Percentiles rank a stretch among this genome's conserved stretches.
Conservation (phyloP, 306 rosid genomes). For the Trifolium fragiferum region DNA sequence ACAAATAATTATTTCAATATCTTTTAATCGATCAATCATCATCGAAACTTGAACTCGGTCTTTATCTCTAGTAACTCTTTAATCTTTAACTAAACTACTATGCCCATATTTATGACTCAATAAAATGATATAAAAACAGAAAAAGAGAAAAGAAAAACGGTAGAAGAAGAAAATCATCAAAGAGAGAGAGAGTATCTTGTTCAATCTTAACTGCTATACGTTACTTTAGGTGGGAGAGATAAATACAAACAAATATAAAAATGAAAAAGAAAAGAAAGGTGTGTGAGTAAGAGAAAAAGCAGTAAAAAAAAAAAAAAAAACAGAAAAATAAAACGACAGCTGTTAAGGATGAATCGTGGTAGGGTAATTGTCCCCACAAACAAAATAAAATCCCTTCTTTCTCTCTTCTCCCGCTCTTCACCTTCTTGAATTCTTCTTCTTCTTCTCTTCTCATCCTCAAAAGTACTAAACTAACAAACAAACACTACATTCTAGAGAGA, state of each 20-base stretch:
- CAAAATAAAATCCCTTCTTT: neutral
- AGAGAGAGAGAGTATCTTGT: neutral
- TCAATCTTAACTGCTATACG: neutral
- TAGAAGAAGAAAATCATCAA: too few species aligned
- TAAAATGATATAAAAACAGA: too few species aligned
- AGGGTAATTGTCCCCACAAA: conserved; percentile 38
- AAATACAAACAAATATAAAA: too few species aligned
- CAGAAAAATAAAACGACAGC: too few species aligned
- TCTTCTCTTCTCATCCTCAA: neutral
- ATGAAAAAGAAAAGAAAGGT: neutral
- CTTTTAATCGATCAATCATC: too few species aligned
- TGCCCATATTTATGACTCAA: too few species aligned
- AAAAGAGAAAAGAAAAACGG: too few species aligned
- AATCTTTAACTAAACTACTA: too few species aligned
- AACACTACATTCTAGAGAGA: neutral
- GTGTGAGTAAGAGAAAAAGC: neutral
- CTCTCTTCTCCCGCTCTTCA: conserved; percentile 46
- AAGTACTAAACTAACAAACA: neutral
- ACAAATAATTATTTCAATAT: too few species aligned
- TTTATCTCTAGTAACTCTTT: too few species aligned
- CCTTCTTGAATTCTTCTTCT: conserved; percentile 25
- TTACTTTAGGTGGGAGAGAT: neutral
- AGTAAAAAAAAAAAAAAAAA: neutral
- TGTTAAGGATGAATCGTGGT: conserved; percentile 19
- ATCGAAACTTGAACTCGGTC: too few species aligned